Evolutionary conservation across 805 yeast genomes (phyloP), one percentile per base, ranked within the genome.

Genomic region (Hemisphaericaspora nanyangensis): DNA sequence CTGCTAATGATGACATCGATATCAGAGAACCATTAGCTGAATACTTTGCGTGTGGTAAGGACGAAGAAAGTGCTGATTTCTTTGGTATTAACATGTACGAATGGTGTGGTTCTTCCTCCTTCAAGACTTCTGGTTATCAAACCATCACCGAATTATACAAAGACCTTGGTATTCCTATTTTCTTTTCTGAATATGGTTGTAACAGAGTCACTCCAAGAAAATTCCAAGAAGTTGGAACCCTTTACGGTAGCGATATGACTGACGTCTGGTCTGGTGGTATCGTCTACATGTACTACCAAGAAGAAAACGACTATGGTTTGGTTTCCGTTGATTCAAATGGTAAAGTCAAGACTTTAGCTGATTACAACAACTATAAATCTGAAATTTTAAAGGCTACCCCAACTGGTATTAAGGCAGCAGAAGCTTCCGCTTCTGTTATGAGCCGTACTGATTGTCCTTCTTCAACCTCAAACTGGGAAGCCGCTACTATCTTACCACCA

Each of bases 241-340:
- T 85, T 29, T 85, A 74, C 66, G 68, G 81, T 47, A 58, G 60
- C 36, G 69, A 83, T 29, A 85, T 85, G 95, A 83, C 89, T 47
- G 83, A 74, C 60, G 82, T 82, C 44, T 85, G 91, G 93, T 84
- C 91, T 36, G 91, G 95, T 68, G 95, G 91, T 76, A 84, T 85
- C 56, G 91, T 84, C 39, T 85, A 83, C 70, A 79, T 84, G 90
- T 85, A 84, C 68, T 85, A 78, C 65, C 74, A 85, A 68, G 91
- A 85, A 69, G 68, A 65, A 40, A 84, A 84, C 67, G 61, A 83
- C 52, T 84, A 82, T 56, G 91, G 95, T 68, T 73, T 84, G 56
- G 90, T 84, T 38, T 48, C 76, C 38, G 61, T 79, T 45, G 65
- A 61, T 38, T 66, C 65, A 46, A 60, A 58, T 48, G 67, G 65